phyloP scores from a whole-genome alignment of 108 stramenopile species.

The Nitzschia putrida region DNA sequence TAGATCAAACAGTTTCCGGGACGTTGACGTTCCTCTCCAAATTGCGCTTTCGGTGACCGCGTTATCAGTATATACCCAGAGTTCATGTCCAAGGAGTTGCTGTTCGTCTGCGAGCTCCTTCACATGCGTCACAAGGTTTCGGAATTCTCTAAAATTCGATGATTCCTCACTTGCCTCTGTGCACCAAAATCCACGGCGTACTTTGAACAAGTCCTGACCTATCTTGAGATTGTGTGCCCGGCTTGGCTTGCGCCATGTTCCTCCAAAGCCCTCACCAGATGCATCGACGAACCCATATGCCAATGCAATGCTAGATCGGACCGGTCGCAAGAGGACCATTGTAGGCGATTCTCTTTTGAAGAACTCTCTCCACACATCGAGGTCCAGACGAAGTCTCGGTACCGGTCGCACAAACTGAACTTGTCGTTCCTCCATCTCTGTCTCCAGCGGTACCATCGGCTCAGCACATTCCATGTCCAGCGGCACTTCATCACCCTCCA shows the following conservation, averaged over 20 bases:
- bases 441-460: not conserved
- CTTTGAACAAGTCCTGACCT: not conserved
- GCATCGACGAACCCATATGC: constrained; percentile 56
- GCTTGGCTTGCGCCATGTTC: not conserved
- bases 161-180: constrained; percentile 10
- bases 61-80: constrained; percentile 57
- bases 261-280: constrained; percentile 42
- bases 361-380: constrained; percentile 18
- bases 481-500: too few species aligned
- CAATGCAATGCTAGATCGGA: not conserved
- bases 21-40: constrained; percentile 43
- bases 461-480: too few species aligned
- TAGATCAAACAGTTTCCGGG: constrained; percentile 26
- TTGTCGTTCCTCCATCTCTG: not conserved
- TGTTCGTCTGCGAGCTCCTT: constrained; percentile 23
- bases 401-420: constrained; percentile 25
- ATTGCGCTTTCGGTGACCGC: constrained; percentile 33
- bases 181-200: not conserved
- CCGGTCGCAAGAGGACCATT: not conserved
- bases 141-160: constrained; percentile 33
- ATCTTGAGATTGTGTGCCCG: not conserved
- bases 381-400: constrained; percentile 30
- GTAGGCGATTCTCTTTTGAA: constrained; percentile 9
- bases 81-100: constrained; percentile 20
- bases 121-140: constrained; percentile 36